These are phyloP conservation scores for Aurifilum marmelostoma DNA, from an alignment of 2,329 filamentous ascomycete genomes.

Conservation along the genomic window DNA sequence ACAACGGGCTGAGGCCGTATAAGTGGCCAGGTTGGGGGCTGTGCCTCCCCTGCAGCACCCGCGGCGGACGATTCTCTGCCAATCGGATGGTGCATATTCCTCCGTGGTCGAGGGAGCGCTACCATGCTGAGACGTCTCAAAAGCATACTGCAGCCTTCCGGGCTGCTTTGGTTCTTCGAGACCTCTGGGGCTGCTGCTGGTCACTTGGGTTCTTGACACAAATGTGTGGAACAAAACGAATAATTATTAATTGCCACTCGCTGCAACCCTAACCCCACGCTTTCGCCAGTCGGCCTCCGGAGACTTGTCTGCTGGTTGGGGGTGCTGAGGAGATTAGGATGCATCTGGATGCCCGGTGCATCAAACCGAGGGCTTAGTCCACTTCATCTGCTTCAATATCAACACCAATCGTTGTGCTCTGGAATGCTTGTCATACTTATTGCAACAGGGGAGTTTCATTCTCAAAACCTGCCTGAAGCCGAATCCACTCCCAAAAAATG, in stretches of 20 bases:
- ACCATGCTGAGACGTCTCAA: conserved; percentile 21
- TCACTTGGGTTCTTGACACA: background rate
- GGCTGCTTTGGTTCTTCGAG: background rate
- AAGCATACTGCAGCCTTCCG: conserved; percentile 13
- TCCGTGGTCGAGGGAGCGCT: background rate
- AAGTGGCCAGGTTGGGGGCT: conserved; percentile 17
- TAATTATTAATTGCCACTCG: background rate
- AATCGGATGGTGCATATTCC: background rate
- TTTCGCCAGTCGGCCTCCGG: background rate
- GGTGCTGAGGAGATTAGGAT: background rate
- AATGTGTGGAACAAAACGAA: background rate
- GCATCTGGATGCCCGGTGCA: background rate
- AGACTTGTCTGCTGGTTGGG: background rate
- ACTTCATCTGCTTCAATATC: background rate
- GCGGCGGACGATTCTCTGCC: background rate
- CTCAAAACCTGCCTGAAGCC: background rate
- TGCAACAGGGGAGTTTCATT: background rate
- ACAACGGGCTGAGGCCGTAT: conserved; percentile 8
- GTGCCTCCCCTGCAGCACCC: background rate
- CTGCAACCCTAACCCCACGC: background rate
- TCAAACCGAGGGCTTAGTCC: background rate
- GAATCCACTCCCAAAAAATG: background rate
- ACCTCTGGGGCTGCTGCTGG: background rate
- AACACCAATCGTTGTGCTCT: background rate
- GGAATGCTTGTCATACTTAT: background rate